Evolutionary conservation across 2,329 filamentous ascomycete genomes (phyloP), one percentile per base, ranked within the genome.

Genomic region (Metarhizium sp.): DNA sequence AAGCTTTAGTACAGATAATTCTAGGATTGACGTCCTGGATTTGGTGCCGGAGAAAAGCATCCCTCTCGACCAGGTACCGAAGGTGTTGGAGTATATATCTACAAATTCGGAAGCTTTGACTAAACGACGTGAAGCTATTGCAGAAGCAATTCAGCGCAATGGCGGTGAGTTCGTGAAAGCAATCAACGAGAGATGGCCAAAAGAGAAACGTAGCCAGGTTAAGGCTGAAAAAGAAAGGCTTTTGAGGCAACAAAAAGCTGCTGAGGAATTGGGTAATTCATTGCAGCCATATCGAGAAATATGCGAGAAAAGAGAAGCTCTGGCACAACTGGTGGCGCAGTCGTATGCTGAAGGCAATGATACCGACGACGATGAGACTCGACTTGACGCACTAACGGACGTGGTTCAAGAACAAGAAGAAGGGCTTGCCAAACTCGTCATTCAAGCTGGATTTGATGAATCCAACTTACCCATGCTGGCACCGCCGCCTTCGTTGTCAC

Each of bases 341-440:
- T 76, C 76, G 0, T 84, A 81, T 58, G 73, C 72, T 14, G 72
- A 78, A 10, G 74, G 74, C 29, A 63, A 76, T 14, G 75, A 82
- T 50, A 82, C 76, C 1, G 74, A 77, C 2, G 74, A 77, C 10
- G 77, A 80, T 25, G 79, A 83, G 60, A 62, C 65, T 38, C 72
- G 69, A 45, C 66, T 82, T 8, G 78, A 81, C 56, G 70, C 75
- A 40, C 62, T 83, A 42, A 73, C 73, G 11, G 71, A 71, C 51
- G 63, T 73, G 53, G 67, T 82, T 14, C 71, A 75, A 55, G 62
- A 67, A 42, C 72, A 72, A 57, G 78, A 80, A 59, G 64, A 68
- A 25, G 61, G 61, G 1, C 66, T 83, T 20, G 66, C 75, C 30
- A 64, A 64, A 47, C 66, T 67, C 16, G 68, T 83, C 0, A 57